Evolutionary conservation across 257 asterid genomes (phyloP).

Genomic region (Solanum paucissectum): DNA sequence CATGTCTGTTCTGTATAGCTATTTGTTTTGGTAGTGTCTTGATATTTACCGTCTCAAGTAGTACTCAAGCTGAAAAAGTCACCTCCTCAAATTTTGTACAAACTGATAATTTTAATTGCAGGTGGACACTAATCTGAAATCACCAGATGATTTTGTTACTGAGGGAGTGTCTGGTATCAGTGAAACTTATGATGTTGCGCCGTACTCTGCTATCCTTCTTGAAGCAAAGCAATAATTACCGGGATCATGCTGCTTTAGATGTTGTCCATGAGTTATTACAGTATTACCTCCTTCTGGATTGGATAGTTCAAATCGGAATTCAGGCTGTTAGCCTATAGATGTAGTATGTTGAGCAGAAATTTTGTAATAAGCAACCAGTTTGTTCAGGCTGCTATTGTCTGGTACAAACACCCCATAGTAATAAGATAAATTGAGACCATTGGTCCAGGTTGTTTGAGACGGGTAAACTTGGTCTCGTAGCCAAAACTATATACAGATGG

Average conservation of each 20-base stretch:
- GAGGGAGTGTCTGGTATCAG: slow-evolving; percentile 61
- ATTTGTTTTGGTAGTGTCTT: neutral
- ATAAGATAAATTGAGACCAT: neutral
- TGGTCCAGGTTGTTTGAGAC: neutral
- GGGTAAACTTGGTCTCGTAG: neutral
- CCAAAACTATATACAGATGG: too few species aligned
- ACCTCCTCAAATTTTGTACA: neutral
- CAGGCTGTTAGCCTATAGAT: neutral
- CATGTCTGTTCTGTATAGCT: neutral
- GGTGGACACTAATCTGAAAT: slow-evolving; percentile 83
- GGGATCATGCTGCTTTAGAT: neutral
- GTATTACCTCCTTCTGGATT: neutral
- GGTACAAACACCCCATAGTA: neutral
- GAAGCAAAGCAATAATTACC: slow-evolving; percentile 46
- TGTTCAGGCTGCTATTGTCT: neutral
- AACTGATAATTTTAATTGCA: slow-evolving; percentile 18
- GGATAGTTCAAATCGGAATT: neutral
- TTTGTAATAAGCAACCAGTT: neutral
- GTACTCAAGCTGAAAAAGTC: neutral
- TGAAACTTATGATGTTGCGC: slow-evolving; percentile 52
- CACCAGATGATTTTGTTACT: slow-evolving; percentile 53
- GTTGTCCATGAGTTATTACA: neutral
- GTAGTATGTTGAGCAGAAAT: neutral
- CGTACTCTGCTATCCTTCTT: slow-evolving; percentile 65
- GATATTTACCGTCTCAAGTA: neutral